phyloP scores from a whole-genome alignment of 306 rosid genomes.

The Benincasa hispida region DNA sequence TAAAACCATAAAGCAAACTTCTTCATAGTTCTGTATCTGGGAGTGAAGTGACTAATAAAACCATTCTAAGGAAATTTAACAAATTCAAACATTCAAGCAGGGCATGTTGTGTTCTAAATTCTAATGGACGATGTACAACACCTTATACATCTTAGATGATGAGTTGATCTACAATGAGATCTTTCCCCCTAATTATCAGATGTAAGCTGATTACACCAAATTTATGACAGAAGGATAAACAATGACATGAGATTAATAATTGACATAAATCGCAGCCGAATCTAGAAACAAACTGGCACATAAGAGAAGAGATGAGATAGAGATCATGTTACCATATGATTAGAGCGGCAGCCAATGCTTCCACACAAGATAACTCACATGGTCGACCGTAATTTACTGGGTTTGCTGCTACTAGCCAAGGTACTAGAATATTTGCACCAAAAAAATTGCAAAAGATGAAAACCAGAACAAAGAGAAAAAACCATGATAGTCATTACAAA shows the following conservation, averaged over 20 bases:
- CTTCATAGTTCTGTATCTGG: background rate
- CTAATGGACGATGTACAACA: background rate
- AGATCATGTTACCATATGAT: slow-evolving; percentile 52
- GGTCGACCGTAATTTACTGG: slow-evolving; percentile 95
- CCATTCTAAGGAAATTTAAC: background rate
- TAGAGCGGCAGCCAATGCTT: slow-evolving; percentile 95
- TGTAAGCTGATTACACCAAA: background rate
- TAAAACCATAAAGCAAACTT: background rate
- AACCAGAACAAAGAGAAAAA: background rate
- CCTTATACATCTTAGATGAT: background rate
- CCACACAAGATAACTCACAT: slow-evolving; percentile 90
- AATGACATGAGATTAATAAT: background rate
- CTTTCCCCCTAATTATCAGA: background rate
- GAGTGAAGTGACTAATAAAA: background rate
- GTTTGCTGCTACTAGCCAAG: slow-evolving; percentile 97
- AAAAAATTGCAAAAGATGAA: background rate
- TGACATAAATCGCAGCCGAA: background rate
- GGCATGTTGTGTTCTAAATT: background rate
- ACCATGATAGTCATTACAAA: background rate
- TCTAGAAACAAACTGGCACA: background rate
- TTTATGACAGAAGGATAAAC: background rate
- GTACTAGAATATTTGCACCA: slow-evolving; percentile 36
- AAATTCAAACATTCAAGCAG: background rate
- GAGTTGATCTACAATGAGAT: background rate
- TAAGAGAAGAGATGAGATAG: background rate